A percentile compares a stretch with the other conserved stretches of the same genome.
Evolutionary conservation across 345 rosid genomes (phyloP).

Genomic region (Adansonia digitata): DNA sequence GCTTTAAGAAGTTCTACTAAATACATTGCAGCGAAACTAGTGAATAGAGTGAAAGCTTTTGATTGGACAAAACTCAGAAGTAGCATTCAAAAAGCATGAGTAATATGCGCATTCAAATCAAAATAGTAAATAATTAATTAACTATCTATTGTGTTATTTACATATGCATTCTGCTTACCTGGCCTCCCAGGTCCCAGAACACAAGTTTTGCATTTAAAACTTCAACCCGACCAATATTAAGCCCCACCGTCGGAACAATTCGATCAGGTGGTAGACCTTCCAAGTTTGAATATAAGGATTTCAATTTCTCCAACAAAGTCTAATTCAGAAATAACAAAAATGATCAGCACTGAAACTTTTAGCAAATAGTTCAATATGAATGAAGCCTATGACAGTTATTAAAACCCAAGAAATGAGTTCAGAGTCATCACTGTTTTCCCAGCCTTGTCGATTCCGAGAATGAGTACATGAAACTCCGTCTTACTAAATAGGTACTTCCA

Average conservation of each 20-base stretch:
- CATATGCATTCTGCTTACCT: conserved; percentile 37
- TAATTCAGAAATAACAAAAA: conserved; percentile 20
- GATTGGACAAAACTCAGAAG: not conserved
- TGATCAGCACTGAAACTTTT: not conserved
- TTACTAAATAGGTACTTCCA: conserved; percentile 81
- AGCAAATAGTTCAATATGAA: not conserved
- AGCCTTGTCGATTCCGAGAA: conserved; percentile 96
- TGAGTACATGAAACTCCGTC: conserved; percentile 89
- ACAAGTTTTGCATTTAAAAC: conserved; percentile 75
- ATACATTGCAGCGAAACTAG: not conserved
- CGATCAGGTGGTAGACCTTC: conserved; percentile 98
- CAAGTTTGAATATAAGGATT: conserved; percentile 64
- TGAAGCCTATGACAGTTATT: not conserved
- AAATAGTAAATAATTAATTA: not conserved
- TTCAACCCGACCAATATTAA: conserved; percentile 89
- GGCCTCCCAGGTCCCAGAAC: conserved; percentile 99
- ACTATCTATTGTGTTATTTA: not conserved
- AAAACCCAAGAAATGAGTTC: not conserved
- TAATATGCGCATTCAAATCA: not conserved
- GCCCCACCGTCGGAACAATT: conserved; percentile 98
- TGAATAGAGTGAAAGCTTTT: not conserved
- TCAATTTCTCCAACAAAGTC: conserved; percentile 95
- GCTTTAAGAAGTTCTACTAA: not conserved
- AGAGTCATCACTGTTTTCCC: conserved; percentile 75
- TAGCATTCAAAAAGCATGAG: not conserved